Conservation (phyloP, 371 early-diverging fungal genomes). For the Mucor plumbeus region DNA sequence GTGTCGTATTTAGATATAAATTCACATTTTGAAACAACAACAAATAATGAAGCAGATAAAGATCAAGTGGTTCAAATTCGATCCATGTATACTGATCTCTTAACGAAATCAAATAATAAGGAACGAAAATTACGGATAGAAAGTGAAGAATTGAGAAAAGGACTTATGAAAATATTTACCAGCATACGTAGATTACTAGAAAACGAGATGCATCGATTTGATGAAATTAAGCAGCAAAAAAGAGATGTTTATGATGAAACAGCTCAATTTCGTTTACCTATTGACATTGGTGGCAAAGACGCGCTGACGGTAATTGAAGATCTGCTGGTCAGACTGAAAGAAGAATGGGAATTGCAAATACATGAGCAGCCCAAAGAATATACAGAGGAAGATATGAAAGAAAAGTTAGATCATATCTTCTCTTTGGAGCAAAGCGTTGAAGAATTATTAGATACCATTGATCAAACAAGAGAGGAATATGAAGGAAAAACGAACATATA, state of each 20-base stretch:
- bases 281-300: conserved; percentile 37
- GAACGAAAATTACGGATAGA: conserved; percentile 35
- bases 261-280: conserved; percentile 34
- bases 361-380: conserved; percentile 22
- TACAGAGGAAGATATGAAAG: conserved; percentile 40
- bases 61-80: conserved; percentile 32
- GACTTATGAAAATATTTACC: conserved; percentile 34
- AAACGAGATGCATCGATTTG: conserved; percentile 27
- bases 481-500: conserved; percentile 42
- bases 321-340: conserved; percentile 43
- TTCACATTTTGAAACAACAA: conserved; percentile 26
- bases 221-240: not conserved
- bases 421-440: conserved; percentile 32
- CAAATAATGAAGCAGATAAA: conserved; percentile 13
- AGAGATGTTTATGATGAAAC: conserved; percentile 21
- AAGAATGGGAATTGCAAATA: conserved; percentile 48
- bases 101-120: conserved; percentile 33
- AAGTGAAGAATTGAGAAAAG: conserved; percentile 30
- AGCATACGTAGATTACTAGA: conserved; percentile 33
- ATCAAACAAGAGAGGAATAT: conserved; percentile 29
- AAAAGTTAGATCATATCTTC: conserved; percentile 33
- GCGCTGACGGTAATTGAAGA: conserved; percentile 36
- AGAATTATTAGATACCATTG: conserved; percentile 32
- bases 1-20: conserved; percentile 33
- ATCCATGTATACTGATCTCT: conserved; percentile 32